Conservation (phyloP, 768 basidiomycete genomes). For the Russula lepida region DNA sequence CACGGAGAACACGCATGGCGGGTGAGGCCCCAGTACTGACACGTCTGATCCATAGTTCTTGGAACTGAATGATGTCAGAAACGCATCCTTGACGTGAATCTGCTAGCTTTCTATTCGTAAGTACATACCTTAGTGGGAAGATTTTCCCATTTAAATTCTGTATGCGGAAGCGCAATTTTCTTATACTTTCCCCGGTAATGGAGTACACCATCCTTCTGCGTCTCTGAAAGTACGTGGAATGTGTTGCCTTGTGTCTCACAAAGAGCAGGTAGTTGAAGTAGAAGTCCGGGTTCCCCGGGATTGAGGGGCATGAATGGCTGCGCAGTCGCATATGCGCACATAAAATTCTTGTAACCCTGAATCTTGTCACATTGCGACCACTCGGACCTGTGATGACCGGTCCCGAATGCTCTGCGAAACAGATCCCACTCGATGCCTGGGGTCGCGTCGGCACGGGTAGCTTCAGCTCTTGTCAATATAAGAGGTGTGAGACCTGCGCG, state of each 20-base stretch:
- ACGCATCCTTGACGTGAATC: background rate
- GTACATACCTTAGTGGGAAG: background rate
- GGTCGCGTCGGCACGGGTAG: background rate
- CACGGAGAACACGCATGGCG: background rate
- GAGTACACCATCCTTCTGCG: background rate
- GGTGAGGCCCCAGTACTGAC: rapidly evolving
- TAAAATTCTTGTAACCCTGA: background rate
- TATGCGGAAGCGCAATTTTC: background rate
- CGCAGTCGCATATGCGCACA: background rate
- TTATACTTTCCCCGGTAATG: background rate
- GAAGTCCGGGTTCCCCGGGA: background rate
- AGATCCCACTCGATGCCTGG: background rate
- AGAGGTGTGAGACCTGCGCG: background rate
- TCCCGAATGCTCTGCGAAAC: background rate
- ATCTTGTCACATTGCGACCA: background rate
- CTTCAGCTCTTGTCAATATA: background rate
- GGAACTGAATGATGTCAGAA: background rate
- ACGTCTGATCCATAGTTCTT: background rate
- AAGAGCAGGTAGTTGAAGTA: background rate
- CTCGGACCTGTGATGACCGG: background rate
- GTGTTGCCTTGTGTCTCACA: too few species aligned
- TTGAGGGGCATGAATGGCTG: background rate
- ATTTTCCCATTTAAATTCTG: background rate
- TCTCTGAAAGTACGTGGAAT: background rate
- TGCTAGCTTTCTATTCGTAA: too few species aligned